A percentile compares a stretch with the other conserved stretches of the same genome.
Evolutionary conservation across 1,139 yeast genomes (phyloP).

Genomic region (Hyphopichia burtonii): DNA sequence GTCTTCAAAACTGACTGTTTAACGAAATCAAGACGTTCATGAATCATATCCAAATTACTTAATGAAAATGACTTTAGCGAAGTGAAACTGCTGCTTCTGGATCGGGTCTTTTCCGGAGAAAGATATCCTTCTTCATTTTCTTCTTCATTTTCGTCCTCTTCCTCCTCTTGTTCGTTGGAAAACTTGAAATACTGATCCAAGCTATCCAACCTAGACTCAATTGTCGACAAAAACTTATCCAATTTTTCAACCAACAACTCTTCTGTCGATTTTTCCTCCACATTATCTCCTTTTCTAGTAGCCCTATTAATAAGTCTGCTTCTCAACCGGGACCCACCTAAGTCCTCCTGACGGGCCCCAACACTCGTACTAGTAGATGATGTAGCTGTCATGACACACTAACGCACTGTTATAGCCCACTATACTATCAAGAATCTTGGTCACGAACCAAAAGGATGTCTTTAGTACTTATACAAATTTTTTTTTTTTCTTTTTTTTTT

Average conservation of each 20-base stretch:
- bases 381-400: not conserved
- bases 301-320: not conserved
- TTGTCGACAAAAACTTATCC: constrained; percentile 52
- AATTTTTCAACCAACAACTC: constrained; percentile 50
- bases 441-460: no score
- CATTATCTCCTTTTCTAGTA: not conserved
- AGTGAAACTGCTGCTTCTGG: constrained; percentile 27
- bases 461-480: no score
- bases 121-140: constrained; percentile 10
- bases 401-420: no score
- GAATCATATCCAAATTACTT: constrained; percentile 37
- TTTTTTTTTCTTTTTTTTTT: no score
- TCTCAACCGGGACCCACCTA: not conserved
- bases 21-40: constrained; percentile 43
- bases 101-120: constrained; percentile 1
- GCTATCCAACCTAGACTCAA: constrained; percentile 51
- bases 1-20: constrained; percentile 43
- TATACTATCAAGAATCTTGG: no score
- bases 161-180: constrained; percentile 17
- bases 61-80: constrained; percentile 33
- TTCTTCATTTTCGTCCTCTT: constrained; percentile 2
- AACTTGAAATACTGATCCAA: constrained; percentile 52
- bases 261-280: constrained; percentile 31
- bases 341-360: not conserved
- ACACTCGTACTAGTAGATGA: not conserved